These are phyloP conservation scores for Somion occarium DNA, from an alignment of 1,284 basidiomycete species.

Conservation along the genomic window DNA sequence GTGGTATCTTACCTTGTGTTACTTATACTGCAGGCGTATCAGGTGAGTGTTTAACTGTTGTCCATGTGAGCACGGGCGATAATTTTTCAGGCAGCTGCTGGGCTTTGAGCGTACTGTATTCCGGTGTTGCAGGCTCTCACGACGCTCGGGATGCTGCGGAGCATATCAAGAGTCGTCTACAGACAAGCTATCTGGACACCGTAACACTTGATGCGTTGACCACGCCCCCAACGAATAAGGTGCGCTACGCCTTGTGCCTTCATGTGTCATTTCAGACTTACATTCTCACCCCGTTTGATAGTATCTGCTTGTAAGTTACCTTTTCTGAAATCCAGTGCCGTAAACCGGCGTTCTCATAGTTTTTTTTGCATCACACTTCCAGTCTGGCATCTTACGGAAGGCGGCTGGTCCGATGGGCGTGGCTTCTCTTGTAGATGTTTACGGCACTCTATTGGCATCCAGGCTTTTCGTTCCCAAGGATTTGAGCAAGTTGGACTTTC, in stretches of 20 bases:
- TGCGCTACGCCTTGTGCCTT: slow-evolving; percentile 7
- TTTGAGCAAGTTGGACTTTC: slow-evolving; percentile 24
- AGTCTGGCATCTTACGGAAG: slow-evolving; percentile 34
- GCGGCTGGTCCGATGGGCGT: slow-evolving; percentile 27
- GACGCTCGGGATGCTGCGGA: slow-evolving; percentile 19
- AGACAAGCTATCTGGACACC: slow-evolving; percentile 33
- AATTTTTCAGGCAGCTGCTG: slow-evolving; percentile 28
- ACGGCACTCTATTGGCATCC: slow-evolving; percentile 36
- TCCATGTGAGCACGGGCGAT: not conserved
- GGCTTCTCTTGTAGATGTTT: slow-evolving; percentile 33
- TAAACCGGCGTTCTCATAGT: not conserved
- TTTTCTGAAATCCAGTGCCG: not conserved
- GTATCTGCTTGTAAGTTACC: slow-evolving; percentile 20
- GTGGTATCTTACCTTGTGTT: slow-evolving; percentile 31
- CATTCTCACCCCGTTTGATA: slow-evolving; percentile 6
- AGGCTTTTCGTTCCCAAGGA: slow-evolving; percentile 33
- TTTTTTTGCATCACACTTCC: slow-evolving; percentile 14
- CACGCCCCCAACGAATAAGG: slow-evolving; percentile 33
- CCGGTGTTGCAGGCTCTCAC: slow-evolving; percentile 30
- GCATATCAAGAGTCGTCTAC: slow-evolving; percentile 31
- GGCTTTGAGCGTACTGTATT: slow-evolving; percentile 35
- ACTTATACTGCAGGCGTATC: slow-evolving; percentile 37
- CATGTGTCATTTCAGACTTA: too few species aligned
- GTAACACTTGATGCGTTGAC: slow-evolving; percentile 31
- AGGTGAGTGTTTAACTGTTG: slow-evolving; percentile 16